Conservation (phyloP, 768 basidiomycete species). For the Albatrellus ellisii region DNA sequence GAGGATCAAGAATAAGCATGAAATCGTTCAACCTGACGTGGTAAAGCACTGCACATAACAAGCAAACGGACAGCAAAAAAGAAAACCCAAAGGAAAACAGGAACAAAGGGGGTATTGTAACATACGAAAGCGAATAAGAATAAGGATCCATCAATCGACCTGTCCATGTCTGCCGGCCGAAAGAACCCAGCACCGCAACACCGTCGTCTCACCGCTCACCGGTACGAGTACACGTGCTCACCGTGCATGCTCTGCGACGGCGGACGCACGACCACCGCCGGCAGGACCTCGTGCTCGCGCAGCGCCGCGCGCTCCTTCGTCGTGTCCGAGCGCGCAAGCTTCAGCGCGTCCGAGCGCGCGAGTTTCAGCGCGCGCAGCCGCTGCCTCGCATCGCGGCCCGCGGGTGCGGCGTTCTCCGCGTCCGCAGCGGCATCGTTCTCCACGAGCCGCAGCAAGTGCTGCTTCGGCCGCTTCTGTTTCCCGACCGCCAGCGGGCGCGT, state of each 20-base stretch:
- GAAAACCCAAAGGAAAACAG: too few relatives aligned
- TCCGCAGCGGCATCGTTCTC: slow-evolving; percentile 16
- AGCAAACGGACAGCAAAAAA: too few relatives aligned
- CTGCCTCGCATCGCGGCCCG: slow-evolving; percentile 29
- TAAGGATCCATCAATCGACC: too few relatives aligned
- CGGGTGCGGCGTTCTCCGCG: slow-evolving; percentile 12
- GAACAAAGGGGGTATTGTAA: too few relatives aligned
- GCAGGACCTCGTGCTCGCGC: slow-evolving; percentile 41
- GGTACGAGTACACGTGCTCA: background rate
- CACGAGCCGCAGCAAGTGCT: slow-evolving; percentile 18
- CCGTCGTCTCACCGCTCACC: too few relatives aligned
- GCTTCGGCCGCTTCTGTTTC: slow-evolving; percentile 35
- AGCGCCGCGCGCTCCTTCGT: slow-evolving; percentile 45
- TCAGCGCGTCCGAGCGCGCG: slow-evolving; percentile 22
- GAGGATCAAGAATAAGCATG: too few relatives aligned
- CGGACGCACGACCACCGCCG: slow-evolving; percentile 47
- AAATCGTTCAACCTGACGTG: too few relatives aligned
- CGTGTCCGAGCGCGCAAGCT: slow-evolving; percentile 49
- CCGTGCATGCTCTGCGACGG: slow-evolving; percentile 19
- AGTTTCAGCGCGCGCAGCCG: slow-evolving; percentile 48
- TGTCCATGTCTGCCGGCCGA: too few relatives aligned
- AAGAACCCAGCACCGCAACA: too few relatives aligned
- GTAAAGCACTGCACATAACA: too few relatives aligned
- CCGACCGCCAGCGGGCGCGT: slow-evolving; percentile 45
- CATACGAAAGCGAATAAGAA: too few relatives aligned